These are phyloP conservation scores for Aurifilum marmelostoma DNA, from an alignment of 2,329 filamentous ascomycete genomes.

Conservation along the genomic window DNA sequence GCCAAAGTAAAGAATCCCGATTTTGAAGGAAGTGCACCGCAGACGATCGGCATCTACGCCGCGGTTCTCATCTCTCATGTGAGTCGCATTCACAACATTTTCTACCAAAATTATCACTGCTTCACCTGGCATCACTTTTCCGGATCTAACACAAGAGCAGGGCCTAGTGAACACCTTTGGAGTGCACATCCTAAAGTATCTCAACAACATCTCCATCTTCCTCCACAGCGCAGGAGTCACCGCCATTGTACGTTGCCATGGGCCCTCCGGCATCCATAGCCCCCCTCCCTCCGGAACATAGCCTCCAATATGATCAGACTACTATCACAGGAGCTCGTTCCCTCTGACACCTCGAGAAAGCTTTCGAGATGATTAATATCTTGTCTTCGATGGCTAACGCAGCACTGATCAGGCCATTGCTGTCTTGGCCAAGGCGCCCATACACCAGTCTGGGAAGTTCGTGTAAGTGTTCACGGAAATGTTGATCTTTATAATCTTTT, in stretches of 20 bases:
- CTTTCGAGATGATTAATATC: neutral
- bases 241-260: constrained; percentile 39
- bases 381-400: neutral
- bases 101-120: neutral
- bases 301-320: neutral
- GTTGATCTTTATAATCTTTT: too few relatives aligned
- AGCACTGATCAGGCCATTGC: constrained; percentile 46
- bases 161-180: constrained; percentile 61
- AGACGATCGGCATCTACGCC: constrained; percentile 62
- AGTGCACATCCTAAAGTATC: constrained; percentile 55
- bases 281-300: neutral
- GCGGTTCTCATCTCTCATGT: constrained; percentile 52
- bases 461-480: constrained; percentile 36
- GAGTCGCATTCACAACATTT: neutral
- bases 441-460: constrained; percentile 56
- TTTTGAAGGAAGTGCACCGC: constrained; percentile 46
- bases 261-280: neutral
- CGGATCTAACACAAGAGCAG: constrained; percentile 38
- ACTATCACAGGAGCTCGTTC: neutral
- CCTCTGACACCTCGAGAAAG: neutral
- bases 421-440: constrained; percentile 60
- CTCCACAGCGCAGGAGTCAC: constrained; percentile 58
- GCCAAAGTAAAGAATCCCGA: constrained; percentile 42
- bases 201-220: constrained; percentile 60
- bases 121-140: neutral